Base-by-base conservation (phyloP, 306 rosid genomes). In the Quercus glauca region DNA sequence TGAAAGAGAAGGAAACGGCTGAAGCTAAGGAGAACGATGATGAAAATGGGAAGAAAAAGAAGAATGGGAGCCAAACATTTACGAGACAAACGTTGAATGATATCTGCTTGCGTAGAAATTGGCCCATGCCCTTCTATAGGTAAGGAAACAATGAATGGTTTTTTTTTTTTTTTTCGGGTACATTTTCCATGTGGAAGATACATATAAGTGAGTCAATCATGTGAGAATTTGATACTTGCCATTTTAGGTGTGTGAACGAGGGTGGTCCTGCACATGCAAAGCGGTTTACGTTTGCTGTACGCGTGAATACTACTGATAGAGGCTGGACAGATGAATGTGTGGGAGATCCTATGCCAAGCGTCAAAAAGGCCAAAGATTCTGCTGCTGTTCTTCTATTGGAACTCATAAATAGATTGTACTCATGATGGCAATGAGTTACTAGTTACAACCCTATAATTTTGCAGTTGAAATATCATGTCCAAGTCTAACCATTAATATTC, bases 251-350 rank as follows among this genome's bases (percentile, higher is more conserved):
- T 71, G 98, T 93, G 84, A 91, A 83, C 60, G 99, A 93, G 84
- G 99, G 99, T 75, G 99, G 99, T 78, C 99, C 99, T 55, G 98
- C 99, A 61, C 99, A 95, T 89, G 99, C 99, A 43, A 95, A 93
- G 86, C 89, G 91, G 92, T 95, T 95, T 79, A 95, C 99, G 5
- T 95, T 88, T 83, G 89, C 97, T 0, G 98, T 95, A n/a, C 91
- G 93, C 1, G 99, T 95, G 51, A 95, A 95, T 86, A 93, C 99
- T 19, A 77, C 93, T 2, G 97, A 93, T 85, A 82, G 81, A 80
- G 99, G 98, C 74, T 89, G 96, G 97, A 95, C 97, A 1, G 99
- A 89, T 78, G 99, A 95, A 79, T 95, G 98, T 17, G 79, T 95
- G 8, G 99, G 99, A 74, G 99, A 95, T 87, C 97, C 98, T 70